Evolutionary conservation across 805 yeast genomes (phyloP), one percentile per base, ranked within the genome.

Genomic region (Komagataella pastoris): DNA sequence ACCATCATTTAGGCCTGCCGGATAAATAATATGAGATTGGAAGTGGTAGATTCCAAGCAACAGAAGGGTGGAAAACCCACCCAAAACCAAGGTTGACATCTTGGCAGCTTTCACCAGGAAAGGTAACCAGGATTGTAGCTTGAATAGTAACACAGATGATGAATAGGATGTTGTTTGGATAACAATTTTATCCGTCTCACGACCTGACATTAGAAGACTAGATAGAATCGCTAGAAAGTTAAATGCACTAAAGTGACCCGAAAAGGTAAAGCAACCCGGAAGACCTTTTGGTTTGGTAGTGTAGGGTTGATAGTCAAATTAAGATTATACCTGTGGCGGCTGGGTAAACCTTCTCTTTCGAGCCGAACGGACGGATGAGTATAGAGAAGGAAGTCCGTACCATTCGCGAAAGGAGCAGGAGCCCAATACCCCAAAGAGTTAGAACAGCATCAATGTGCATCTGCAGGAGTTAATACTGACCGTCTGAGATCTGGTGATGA

Each of bases 1-100:
- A 3, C 91, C 96, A 51, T 81, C 85, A 54, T 89, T 88, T 49
- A 88, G 72, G 55, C 76, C 72, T 2, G 95, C 77, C 1, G 98
- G 97, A 62, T 91, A 91, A n/a, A 91, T 81, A 50, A 93, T 62
- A 44, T 71, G 69, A 50, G 72, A 69, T 62, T 89, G 96, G 61
- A 68, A 80, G 12, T 72, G 60, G 65, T 85, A 85, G 19, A 85
- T 63, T 1, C 80, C 80, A 3, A 72, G 58, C 21, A 83, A 64
- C 3, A 73, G 73, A 4, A 74, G 59, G 1, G 73, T 64, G 0
- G 79, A 72, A 3, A 76, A 24, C 14, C 40, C 40, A 5, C 40
- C 40, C 40, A 30, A 30, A 30, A 30, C 14, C 40, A 30, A 30
- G 40, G 40, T 10, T 30, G 40, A 30, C 40, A 30, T 30, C 40